Conservation (phyloP, 2,329 filamentous ascomycete species). For the Scleromitrula shiraiana region DNA sequence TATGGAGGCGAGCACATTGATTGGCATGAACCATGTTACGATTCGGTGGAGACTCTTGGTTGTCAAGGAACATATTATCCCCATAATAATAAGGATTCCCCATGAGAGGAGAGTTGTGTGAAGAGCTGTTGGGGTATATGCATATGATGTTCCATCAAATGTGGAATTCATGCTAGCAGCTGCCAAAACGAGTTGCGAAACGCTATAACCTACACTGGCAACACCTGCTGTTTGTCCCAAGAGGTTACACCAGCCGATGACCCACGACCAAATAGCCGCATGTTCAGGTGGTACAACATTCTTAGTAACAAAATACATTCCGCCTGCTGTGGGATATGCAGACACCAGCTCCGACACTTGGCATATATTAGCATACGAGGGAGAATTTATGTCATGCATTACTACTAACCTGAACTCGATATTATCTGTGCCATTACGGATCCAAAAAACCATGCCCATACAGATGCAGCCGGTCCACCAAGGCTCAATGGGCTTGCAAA, state of each 20-base stretch:
- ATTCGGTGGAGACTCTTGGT: constrained; percentile 52
- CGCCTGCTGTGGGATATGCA: constrained; percentile 58
- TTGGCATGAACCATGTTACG: constrained; percentile 57
- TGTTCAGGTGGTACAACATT: constrained; percentile 53
- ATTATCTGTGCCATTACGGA: constrained; percentile 58
- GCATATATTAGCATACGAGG: no score
- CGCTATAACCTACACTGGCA: constrained; percentile 53
- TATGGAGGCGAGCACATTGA: constrained; percentile 53
- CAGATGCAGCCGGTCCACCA: constrained; percentile 54
- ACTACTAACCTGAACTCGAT: constrained; percentile 45
- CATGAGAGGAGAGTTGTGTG: constrained; percentile 53
- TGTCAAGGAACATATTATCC: constrained; percentile 54
- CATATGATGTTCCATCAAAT: constrained; percentile 39
- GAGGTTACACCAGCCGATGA: constrained; percentile 61
- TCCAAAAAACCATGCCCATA: constrained; percentile 59
- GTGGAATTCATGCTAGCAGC: constrained; percentile 52
- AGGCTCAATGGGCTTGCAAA: constrained; percentile 49
- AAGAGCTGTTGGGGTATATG: constrained; percentile 47
- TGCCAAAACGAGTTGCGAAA: constrained; percentile 56
- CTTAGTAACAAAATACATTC: constrained; percentile 62
- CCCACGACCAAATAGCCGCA: constrained; percentile 56
- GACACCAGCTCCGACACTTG: constrained; percentile 57
- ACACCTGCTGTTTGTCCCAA: constrained; percentile 56
- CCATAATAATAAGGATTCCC: constrained; percentile 42
- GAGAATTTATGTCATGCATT: no score